Evolutionary conservation across 257 asterid genomes (phyloP), one percentile per base, ranked within the genome.

Genomic region (Nicotiana obtusifolia): DNA sequence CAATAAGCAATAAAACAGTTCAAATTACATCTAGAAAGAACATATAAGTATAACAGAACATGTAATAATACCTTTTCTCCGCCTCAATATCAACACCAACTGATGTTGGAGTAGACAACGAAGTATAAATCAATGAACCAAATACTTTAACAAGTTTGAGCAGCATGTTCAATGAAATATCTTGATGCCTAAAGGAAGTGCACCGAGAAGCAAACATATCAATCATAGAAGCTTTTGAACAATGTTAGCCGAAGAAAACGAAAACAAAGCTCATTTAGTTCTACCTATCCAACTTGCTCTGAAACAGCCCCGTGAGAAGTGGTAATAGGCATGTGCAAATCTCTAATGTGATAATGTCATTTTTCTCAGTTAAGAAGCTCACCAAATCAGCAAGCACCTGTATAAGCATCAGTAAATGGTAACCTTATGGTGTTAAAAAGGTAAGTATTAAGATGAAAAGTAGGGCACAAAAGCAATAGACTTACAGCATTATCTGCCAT

Each of bases 71-170:
- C 99, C 99, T 94, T 87, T 90, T 94, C 86, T 96, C 99, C 30
- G 99, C 98, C 91, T 94, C 99, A 77, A 96, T 90, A 90, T 96
- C 97, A 80, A 96, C 98, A 64, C 98, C 99, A 80, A 96, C 98
- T 62, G 98, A 88, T 82, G 97, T 82, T 84, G 93, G 85, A 9
- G 97, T 95, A n/a, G 99, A 91, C 69, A 94, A 33, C 33, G 99
- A 90, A 76, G 98, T 89, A 86, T 94, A 93, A 47, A 96, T 94
- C 66, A 93, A 86, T 47, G 97, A 92, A 49, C 99, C 99, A 91
- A 94, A 96, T 86, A 91, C 89, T 90, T 94, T 91, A 78, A 92
- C 99, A 86, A 96, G 90, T 91, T 92, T 94, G 41, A 96, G 88
- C 82, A 96, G 92, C 94, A 94, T 87, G 83, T 86, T 93, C 85